Conservation (phyloP, 228 moss, liverwort and hornwort genomes). For the Sphagnum fallax region DNA sequence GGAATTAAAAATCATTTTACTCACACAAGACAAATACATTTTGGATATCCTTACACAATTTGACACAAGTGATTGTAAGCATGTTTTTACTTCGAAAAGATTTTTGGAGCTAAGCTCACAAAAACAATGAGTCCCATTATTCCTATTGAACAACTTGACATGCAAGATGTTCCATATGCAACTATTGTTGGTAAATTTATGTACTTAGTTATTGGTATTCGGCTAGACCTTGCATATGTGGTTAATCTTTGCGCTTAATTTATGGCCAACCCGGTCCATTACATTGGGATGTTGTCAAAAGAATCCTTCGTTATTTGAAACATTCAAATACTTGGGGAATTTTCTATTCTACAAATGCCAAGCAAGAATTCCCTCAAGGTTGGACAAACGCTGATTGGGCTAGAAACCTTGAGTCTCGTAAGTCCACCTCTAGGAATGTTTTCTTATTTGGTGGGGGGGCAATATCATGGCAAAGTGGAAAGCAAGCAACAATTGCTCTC, state of each 20-base stretch:
- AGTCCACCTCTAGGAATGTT: neutral
- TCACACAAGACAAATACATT: neutral
- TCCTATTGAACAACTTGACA: neutral
- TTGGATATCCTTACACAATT: neutral
- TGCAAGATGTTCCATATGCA: neutral
- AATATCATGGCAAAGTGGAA: neutral
- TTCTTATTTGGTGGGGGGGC: neutral
- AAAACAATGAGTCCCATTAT: neutral
- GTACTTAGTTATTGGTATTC: neutral
- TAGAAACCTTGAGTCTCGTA: neutral
- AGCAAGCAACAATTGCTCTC: neutral
- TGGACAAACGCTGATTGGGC: neutral
- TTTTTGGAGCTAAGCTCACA: neutral
- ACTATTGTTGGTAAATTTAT: neutral
- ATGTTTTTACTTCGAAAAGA: neutral
- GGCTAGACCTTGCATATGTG: neutral
- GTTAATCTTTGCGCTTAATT: neutral
- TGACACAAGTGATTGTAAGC: neutral
- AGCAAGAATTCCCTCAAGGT: neutral
- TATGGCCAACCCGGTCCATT: neutral
- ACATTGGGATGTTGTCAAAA: neutral
- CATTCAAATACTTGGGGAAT: neutral
- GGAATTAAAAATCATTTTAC: neutral
- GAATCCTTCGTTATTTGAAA: neutral
- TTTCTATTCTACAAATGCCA: neutral